Percentiles rank a stretch among this genome's conserved stretches.
phyloP scores from a whole-genome alignment of 2,329 filamentous ascomycete species.

The Fusarium coicis region DNA sequence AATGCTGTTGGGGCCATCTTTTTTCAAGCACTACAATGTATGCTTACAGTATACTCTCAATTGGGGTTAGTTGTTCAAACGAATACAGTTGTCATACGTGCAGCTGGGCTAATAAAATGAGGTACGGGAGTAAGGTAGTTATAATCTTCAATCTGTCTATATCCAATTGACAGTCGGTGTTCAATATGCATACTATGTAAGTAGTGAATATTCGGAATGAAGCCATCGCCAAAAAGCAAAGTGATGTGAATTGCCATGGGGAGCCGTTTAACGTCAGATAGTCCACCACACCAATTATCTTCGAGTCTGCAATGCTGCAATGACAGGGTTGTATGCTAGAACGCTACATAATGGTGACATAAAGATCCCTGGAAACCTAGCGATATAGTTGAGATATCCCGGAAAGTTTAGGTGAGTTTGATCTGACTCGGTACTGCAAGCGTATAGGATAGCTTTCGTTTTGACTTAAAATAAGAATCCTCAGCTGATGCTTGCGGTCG shows the following conservation, averaged over 20 bases:
- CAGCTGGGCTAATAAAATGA: neutral
- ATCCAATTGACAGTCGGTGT: neutral
- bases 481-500: neutral
- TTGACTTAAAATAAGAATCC: neutral
- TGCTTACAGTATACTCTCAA: neutral
- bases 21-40: neutral
- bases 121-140: neutral
- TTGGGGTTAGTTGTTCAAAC: neutral
- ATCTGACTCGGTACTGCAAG: neutral
- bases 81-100: neutral
- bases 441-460: neutral
- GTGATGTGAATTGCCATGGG: neutral
- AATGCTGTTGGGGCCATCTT: neutral
- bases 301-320: constrained; percentile 11
- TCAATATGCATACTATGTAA: neutral
- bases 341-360: constrained; percentile 30
- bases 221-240: neutral
- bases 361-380: constrained; percentile 34
- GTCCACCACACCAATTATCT: neutral
- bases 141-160: neutral
- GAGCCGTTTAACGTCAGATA: neutral
- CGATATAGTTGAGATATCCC: constrained; percentile 12
- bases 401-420: neutral
- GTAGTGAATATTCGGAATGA: neutral
- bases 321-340: constrained; percentile 32